Conservation (phyloP, 2,329 filamentous ascomycete genomes). For the Stagonosporopsis tanaceti region DNA sequence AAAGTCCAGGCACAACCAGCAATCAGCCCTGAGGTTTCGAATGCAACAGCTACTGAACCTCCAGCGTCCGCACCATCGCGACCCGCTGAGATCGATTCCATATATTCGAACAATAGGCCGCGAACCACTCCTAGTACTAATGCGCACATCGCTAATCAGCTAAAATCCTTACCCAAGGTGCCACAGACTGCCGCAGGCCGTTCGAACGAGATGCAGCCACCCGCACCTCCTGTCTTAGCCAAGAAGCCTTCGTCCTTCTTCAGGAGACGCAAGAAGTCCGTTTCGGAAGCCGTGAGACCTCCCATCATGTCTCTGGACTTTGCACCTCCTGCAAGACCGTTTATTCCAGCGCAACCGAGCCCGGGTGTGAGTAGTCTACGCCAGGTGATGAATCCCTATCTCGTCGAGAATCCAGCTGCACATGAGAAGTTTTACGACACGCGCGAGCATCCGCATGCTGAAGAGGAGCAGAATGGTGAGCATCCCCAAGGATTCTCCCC, state of each 20-base stretch:
- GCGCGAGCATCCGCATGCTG: slow-evolving; percentile 36
- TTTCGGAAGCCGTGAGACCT: slow-evolving; percentile 71
- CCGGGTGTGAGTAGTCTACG: slow-evolving; percentile 78
- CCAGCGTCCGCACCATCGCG: slow-evolving; percentile 29
- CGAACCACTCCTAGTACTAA: slow-evolving; percentile 52
- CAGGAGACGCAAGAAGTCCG: slow-evolving; percentile 88
- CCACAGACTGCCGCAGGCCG: slow-evolving; percentile 38
- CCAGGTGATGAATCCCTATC: slow-evolving; percentile 86
- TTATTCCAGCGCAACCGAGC: slow-evolving; percentile 49
- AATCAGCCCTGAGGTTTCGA: slow-evolving; percentile 12
- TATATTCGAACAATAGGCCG: slow-evolving; percentile 44
- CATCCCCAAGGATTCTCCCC: slow-evolving; percentile 72
- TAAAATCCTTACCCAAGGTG: slow-evolving; percentile 52
- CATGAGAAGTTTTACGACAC: slow-evolving; percentile 37
- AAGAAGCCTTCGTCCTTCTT: slow-evolving; percentile 98
- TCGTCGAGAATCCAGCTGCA: slow-evolving; percentile 53
- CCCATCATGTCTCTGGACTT: slow-evolving; percentile 62
- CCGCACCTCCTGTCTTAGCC: slow-evolving; percentile 61
- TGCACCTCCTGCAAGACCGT: slow-evolving; percentile 39
- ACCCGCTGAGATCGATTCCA: slow-evolving; percentile 38
- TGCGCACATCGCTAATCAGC: slow-evolving; percentile 57
- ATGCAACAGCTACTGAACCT: slow-evolving; percentile 26
- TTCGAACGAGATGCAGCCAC: slow-evolving; percentile 34
- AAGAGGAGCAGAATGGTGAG: slow-evolving; percentile 44
- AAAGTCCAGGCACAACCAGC: slow-evolving; percentile 57